Evolutionary conservation across 768 basidiomycete species (phyloP).

Genomic region (Mycena rebaudengoi): DNA sequence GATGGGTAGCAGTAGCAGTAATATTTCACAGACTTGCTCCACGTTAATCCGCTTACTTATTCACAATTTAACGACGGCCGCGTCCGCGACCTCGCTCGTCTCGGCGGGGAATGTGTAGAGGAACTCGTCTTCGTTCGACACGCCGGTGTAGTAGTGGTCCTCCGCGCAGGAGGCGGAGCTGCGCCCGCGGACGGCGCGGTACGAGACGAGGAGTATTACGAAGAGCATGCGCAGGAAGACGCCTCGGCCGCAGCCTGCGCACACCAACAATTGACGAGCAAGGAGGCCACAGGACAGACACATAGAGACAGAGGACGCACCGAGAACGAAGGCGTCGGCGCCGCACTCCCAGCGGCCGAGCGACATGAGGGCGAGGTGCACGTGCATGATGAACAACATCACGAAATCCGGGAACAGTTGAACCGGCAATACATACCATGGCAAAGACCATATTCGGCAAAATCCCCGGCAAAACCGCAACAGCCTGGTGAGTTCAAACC

Average conservation of each 20-base stretch:
- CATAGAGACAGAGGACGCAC: conserved; percentile 40
- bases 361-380: conserved; percentile 70
- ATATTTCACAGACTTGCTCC: no score
- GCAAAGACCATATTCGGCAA: no score
- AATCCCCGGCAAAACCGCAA: no score
- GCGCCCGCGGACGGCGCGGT: conserved; percentile 58
- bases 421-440: no score
- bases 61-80: neutral
- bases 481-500: no score
- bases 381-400: conserved; percentile 67
- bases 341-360: conserved; percentile 88
- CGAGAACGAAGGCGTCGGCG: conserved; percentile 84
- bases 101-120: conserved; percentile 58
- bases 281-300: neutral
- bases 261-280: neutral
- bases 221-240: conserved; percentile 84
- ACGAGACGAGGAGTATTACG: conserved; percentile 70
- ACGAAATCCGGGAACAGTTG: no score
- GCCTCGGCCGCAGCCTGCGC: conserved; percentile 81
- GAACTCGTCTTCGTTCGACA: no score
- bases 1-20: no score
- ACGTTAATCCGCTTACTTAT: neutral
- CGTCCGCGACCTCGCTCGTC: conserved; percentile 45
- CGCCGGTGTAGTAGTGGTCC: conserved; percentile 49
- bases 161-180: conserved; percentile 40